Evolutionary conservation across 73 alveolate genomes (phyloP).

Genomic region (Paramecium pentaurelia): DNA sequence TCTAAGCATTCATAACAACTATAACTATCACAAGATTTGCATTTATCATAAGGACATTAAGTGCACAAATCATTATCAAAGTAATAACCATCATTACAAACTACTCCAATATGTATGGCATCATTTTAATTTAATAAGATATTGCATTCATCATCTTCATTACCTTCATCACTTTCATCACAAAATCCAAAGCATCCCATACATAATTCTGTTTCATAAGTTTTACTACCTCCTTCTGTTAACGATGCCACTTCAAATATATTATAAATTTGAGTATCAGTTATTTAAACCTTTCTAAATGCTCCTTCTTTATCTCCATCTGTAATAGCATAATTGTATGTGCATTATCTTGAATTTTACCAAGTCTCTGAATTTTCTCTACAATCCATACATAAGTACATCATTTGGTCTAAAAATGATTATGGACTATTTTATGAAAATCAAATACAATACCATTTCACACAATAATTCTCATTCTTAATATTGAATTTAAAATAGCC

Average conservation of each 20-base stretch:
- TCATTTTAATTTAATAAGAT: neutral
- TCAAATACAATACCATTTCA: neutral
- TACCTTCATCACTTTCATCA: neutral
- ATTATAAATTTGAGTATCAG: neutral
- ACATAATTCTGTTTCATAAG: neutral
- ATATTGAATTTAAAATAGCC: neutral
- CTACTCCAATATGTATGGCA: neutral
- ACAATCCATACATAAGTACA: conserved; percentile 7
- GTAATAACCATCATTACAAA: neutral
- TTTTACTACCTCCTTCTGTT: neutral
- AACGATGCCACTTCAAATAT: neutral
- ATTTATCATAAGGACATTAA: neutral
- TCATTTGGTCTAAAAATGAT: neutral
- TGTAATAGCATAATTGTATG: neutral
- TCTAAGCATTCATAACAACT: neutral
- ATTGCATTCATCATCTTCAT: neutral
- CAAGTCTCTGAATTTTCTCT: conserved; percentile 28
- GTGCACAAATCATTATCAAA: neutral
- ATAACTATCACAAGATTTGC: neutral
- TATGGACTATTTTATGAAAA: neutral
- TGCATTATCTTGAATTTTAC: neutral
- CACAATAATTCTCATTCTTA: neutral
- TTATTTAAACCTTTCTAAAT: neutral
- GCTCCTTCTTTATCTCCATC: neutral
- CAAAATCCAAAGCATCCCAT: neutral